Conservation (phyloP, 495 filamentous ascomycete genomes). For the Penicillium pancosmium region DNA sequence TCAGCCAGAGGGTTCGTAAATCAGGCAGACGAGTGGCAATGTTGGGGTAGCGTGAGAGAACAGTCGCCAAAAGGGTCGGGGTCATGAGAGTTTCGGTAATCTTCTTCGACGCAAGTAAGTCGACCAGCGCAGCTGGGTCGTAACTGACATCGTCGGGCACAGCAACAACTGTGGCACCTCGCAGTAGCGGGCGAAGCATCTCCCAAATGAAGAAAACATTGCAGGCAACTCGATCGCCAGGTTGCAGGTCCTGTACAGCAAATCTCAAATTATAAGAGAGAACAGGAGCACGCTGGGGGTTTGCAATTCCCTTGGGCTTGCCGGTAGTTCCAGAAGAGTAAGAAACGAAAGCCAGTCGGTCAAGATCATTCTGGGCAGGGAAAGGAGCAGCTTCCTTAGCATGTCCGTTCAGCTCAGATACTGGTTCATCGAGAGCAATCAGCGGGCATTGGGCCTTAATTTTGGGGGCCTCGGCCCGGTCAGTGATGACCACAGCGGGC, state of each 20-base stretch:
- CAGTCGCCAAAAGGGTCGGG: constrained; percentile 67
- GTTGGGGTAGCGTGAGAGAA: constrained; percentile 61
- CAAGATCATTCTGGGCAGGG: constrained; percentile 61
- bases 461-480: constrained; percentile 54
- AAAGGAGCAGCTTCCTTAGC: constrained; percentile 42
- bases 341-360: constrained; percentile 65
- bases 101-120: constrained; percentile 56
- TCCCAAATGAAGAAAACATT: constrained; percentile 80
- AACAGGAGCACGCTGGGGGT: constrained; percentile 66
- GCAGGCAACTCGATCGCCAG: constrained; percentile 68
- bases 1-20: constrained; percentile 66
- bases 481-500: constrained; percentile 63
- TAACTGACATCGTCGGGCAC: constrained; percentile 71
- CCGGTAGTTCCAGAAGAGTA: constrained; percentile 71
- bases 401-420: constrained; percentile 38
- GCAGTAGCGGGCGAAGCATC: constrained; percentile 67
- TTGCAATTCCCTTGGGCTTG: constrained; percentile 70
- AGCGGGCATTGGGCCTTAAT: constrained; percentile 57
- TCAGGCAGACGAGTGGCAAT: constrained; percentile 58
- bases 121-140: constrained; percentile 67
- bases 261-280: constrained; percentile 68
- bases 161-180: constrained; percentile 66
- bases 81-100: constrained; percentile 76
- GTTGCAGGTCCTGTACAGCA: constrained; percentile 58
- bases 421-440: constrained; percentile 56